phyloP scores from a whole-genome alignment of 352 stramenopile species.

The Pythium insidiosum region DNA sequence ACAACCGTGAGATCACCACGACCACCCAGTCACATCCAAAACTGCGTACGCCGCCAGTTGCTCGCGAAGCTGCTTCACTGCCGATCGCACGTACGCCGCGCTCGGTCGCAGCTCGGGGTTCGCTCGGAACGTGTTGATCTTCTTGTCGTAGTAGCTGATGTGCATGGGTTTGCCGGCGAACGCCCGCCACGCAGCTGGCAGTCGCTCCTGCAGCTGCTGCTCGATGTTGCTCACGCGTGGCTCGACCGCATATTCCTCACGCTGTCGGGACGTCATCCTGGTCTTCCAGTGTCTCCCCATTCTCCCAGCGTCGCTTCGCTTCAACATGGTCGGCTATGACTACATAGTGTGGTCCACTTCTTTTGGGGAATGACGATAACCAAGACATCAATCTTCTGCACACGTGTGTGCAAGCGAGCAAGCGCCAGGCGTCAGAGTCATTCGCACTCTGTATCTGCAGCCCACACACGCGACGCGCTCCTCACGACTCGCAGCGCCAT shows the following conservation, averaged over 20 bases:
- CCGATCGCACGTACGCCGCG: slow-evolving; percentile 35
- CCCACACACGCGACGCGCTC: neutral
- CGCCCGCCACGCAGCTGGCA: slow-evolving; percentile 31
- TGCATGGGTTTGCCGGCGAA: slow-evolving; percentile 43
- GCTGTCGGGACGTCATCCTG: no score
- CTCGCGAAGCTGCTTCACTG: slow-evolving; percentile 24
- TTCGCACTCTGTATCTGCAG: no score
- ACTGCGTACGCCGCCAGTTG: slow-evolving; percentile 28
- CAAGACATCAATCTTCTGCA: no score
- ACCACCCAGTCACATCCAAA: no score
- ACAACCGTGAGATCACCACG: no score
- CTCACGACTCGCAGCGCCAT: slow-evolving; percentile 17
- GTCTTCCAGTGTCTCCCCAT: no score
- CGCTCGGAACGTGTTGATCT: slow-evolving; percentile 55
- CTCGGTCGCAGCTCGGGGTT: slow-evolving; percentile 39
- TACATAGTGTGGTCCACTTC: no score
- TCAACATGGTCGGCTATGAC: no score
- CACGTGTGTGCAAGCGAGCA: no score
- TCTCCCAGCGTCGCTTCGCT: no score
- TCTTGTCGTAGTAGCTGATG: slow-evolving; percentile 50
- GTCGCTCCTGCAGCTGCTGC: slow-evolving; percentile 33
- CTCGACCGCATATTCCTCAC: slow-evolving; percentile 29
- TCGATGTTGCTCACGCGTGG: slow-evolving; percentile 39
- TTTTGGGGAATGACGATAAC: no score
- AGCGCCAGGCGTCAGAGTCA: no score